Evolutionary conservation across 1,284 basidiomycete species (phyloP).

Genomic region (Ustilago loliicola): DNA sequence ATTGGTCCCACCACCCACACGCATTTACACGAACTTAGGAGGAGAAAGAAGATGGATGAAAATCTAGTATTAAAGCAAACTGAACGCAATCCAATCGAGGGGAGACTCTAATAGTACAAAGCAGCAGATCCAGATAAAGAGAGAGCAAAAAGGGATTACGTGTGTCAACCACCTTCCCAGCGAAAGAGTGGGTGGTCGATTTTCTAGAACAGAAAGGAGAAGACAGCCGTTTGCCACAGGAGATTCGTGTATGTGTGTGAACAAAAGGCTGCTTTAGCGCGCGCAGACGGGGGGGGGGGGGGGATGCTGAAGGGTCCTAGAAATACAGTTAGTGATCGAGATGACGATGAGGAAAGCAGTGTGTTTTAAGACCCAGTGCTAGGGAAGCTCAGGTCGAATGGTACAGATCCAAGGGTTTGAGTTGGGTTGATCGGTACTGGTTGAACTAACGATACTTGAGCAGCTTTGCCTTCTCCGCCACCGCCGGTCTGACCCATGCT

Average conservation of each 20-base stretch:
- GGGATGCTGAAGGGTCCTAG: slow-evolving; percentile 17
- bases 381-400: slow-evolving; percentile 31
- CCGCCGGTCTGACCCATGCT: neutral
- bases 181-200: neutral
- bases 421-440: slow-evolving; percentile 32
- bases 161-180: neutral
- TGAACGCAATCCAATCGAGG: neutral
- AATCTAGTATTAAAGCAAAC: slow-evolving; percentile 8
- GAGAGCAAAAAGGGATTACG: neutral
- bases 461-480: slow-evolving; percentile 6
- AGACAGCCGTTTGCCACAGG: neutral
- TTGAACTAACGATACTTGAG: slow-evolving; percentile 16
- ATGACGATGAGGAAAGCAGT: neutral
- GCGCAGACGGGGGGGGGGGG: neutral
- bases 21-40: no score
- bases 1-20: no score
- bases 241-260: slow-evolving; percentile 4
- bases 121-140: neutral
- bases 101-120: slow-evolving; percentile 2
- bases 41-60: neutral
- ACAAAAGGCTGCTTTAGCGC: neutral
- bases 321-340: slow-evolving; percentile 38
- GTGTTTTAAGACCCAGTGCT: neutral
- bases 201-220: neutral
- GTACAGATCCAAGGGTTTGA: slow-evolving; percentile 19